Conservation (phyloP, 148 eudicot genomes). For the Rhododendron molle region DNA sequence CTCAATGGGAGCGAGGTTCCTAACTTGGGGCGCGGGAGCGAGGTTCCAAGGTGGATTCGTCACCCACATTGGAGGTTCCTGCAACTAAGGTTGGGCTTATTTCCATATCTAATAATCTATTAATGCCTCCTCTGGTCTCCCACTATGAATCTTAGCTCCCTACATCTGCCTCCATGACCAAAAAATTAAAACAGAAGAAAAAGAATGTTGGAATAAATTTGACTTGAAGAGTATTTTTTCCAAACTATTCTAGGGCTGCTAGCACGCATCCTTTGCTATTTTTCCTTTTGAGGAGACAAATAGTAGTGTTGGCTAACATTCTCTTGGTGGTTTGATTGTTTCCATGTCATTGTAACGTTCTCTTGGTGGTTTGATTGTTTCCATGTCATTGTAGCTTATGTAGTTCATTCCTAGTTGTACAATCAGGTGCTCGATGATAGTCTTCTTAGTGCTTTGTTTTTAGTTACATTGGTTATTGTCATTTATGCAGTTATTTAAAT, state of each 20-base stretch:
- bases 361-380: not conserved
- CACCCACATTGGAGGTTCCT: too few species aligned
- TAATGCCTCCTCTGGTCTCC: not conserved
- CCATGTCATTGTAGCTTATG: not conserved
- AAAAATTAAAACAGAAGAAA: too few species aligned
- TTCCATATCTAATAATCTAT: too few species aligned
- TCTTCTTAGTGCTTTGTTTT: not conserved
- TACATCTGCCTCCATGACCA: not conserved
- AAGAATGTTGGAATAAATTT: too few species aligned
- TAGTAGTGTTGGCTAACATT: not conserved
- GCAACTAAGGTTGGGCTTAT: too few species aligned
- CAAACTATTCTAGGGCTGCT: too few species aligned
- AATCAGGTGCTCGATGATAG: not conserved
- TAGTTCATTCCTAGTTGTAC: not conserved
- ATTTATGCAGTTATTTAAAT: not conserved
- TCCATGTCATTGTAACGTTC: not conserved
- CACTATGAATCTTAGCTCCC: not conserved
- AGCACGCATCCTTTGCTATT: too few species aligned
- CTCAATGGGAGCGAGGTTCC: too few species aligned
- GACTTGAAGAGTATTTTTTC: too few species aligned
- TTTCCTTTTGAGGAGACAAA: not conserved
- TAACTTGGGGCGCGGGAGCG: too few species aligned
- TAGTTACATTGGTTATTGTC: not conserved
- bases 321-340: not conserved
- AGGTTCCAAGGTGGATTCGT: too few species aligned